Evolutionary conservation across 805 yeast species (phyloP).

Genomic region (Kuraishia floccosa): DNA sequence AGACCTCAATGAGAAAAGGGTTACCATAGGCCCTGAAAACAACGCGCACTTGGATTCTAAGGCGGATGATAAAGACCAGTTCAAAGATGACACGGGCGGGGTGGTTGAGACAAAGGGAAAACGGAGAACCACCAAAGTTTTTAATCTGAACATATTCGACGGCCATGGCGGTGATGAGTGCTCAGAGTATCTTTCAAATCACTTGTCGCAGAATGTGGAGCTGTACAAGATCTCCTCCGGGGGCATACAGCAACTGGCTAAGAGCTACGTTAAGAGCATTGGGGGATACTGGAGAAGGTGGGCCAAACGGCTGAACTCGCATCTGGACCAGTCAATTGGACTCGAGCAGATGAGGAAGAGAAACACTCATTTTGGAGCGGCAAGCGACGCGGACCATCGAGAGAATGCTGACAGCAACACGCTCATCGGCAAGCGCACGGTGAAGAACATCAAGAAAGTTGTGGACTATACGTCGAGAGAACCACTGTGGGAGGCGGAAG

Average conservation of each 20-base stretch:
- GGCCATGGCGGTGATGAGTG: conserved; percentile 92
- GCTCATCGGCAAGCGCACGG: no score
- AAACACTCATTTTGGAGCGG: no score
- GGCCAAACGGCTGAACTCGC: conserved; percentile 28
- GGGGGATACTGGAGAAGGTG: conserved; percentile 86
- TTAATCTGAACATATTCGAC: conserved; percentile 73
- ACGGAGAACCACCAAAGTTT: conserved; percentile 25
- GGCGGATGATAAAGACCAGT: conserved; percentile 1
- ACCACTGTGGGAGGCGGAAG: conserved; percentile 1
- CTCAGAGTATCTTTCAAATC: conserved; percentile 42
- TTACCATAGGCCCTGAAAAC: conserved; percentile 1
- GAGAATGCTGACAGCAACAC: no score
- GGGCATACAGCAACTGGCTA: conserved; percentile 28
- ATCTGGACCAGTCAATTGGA: conserved; percentile 11
- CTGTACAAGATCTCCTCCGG: conserved; percentile 21
- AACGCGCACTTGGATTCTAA: conserved; percentile 1
- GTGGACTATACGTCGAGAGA: background rate
- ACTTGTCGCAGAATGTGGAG: conserved; percentile 46
- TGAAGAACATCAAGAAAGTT: no score
- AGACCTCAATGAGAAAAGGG: conserved; percentile 7
- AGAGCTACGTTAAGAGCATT: conserved; percentile 43
- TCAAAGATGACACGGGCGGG: background rate
- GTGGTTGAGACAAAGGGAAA: conserved; percentile 3
- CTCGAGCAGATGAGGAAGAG: conserved; percentile 4
- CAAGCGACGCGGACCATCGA: no score